phyloP scores from a whole-genome alignment of 2,329 filamentous ascomycete genomes.

The Myriangium duriaei region DNA sequence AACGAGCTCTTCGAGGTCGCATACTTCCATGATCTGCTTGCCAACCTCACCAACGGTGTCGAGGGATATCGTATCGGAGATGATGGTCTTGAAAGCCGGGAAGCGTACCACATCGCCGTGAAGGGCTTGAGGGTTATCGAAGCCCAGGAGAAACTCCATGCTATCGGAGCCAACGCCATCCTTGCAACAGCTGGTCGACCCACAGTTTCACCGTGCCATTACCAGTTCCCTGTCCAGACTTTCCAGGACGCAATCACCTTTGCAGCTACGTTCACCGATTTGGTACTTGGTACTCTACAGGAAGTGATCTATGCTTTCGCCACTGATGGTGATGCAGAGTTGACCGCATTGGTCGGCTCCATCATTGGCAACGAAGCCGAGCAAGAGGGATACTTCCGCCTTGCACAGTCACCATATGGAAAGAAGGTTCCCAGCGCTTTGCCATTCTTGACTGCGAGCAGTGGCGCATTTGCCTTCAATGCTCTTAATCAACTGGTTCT shows the following conservation, averaged over 20 bases:
- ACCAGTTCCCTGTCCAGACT: slow-evolving; percentile 48
- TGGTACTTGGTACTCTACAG: slow-evolving; percentile 57
- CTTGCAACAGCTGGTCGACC: slow-evolving; percentile 40
- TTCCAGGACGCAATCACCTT: slow-evolving; percentile 47
- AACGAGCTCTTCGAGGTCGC: slow-evolving; percentile 63
- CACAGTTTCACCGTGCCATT: slow-evolving; percentile 50
- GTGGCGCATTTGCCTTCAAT: slow-evolving; percentile 51
- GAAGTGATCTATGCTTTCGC: slow-evolving; percentile 49
- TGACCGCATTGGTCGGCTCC: slow-evolving; percentile 47
- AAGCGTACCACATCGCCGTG: slow-evolving; percentile 27
- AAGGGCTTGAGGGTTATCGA: slow-evolving; percentile 21
- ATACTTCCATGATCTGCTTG: slow-evolving; percentile 52
- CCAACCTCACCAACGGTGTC: slow-evolving; percentile 49
- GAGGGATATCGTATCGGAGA: slow-evolving; percentile 44
- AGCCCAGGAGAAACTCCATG: slow-evolving; percentile 58
- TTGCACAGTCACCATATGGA: slow-evolving; percentile 32
- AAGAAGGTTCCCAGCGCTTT: slow-evolving; percentile 47
- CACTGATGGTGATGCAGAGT: slow-evolving; percentile 38
- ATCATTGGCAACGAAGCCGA: slow-evolving; percentile 64
- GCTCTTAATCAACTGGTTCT: slow-evolving; percentile 46
- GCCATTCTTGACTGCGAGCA: slow-evolving; percentile 55
- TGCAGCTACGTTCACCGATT: slow-evolving; percentile 52
- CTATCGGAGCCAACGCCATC: slow-evolving; percentile 46
- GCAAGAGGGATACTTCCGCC: slow-evolving; percentile 58
- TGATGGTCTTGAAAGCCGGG: slow-evolving; percentile 17